Base-by-base conservation (phyloP, 2,329 filamentous ascomycete species). In the Ambrosiella xylebori region DNA sequence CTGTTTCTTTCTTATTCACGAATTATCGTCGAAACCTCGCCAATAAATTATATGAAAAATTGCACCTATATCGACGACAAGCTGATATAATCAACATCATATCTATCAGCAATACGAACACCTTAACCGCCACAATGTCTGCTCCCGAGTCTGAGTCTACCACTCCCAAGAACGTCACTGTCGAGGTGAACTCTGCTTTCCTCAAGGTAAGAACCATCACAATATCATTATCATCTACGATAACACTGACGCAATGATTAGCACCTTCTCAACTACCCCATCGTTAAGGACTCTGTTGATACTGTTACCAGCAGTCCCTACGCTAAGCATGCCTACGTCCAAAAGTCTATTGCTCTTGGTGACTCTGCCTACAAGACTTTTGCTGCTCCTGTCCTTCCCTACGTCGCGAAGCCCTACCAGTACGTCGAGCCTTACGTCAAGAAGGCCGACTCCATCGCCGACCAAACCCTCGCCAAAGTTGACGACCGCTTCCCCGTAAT, bases 251-350 rank as follows among this genome's bases (percentile, higher is more conserved):
- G 19, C 17, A 17, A n/a, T 15, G 17, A 44, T 45, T 65, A 95
- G 88, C 90, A 96, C 68, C 77, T 96, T 62, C 77, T 82, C 65
- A 84, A 84, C 63, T 95, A 95, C 72, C 91, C 91, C 45, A 71
- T 94, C 63, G 79, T 96, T 67, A 81, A 80, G 67, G 88, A 95
- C 70, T 75, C 82, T 66, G 81, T 95, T 71, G 54, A 60, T 15
- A 60, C 58, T 41, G 58, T 60, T 40, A 54, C 58, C 50, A 54
- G 54, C 37, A 74, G 80, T 61, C 82, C 81, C 67, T 84, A 94
- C 78, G 87, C 89, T 72, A 75, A 79, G 67, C 88, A 91, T 73
- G 84, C 87, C 55, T 84, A 87, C 68, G 90, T 87, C 67, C 84
- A 88, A 69, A 89, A 84, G 73, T 90, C 88, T 49, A 74, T 96